Conservation (phyloP, 169 alveolate species). For the Plasmodium sp. region DNA sequence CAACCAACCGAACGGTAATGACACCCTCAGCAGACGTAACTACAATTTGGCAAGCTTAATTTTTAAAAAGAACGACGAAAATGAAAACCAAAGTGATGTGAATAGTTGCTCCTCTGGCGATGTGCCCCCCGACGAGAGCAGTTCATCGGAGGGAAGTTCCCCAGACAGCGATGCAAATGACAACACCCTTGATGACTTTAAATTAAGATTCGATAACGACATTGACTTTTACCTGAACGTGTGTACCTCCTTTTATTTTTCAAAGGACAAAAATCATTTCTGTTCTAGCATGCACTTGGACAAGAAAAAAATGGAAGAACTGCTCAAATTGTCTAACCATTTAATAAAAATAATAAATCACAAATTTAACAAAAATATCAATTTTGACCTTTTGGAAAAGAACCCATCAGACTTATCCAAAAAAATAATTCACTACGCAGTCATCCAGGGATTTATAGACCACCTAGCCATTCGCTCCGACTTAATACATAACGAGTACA, state of each 20-base stretch:
- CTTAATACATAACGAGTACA: constrained; percentile 44
- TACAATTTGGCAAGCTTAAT: constrained; percentile 6
- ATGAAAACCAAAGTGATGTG: background rate
- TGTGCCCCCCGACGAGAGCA: background rate
- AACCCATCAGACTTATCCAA: constrained; percentile 20
- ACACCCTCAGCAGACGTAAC: background rate
- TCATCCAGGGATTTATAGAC: constrained; percentile 70
- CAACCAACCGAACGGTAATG: background rate
- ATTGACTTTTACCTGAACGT: constrained; percentile 58
- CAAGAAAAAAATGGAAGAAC: constrained; percentile 60
- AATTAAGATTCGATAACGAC: constrained; percentile 49
- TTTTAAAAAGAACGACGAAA: constrained; percentile 10
- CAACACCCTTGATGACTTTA: constrained; percentile 10
- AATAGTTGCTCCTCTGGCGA: background rate
- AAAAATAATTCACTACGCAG: constrained; percentile 63
- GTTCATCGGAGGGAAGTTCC: background rate
- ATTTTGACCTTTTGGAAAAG: constrained; percentile 37
- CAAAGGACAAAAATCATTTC: constrained; percentile 32
- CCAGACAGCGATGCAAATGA: background rate
- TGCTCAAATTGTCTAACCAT: constrained; percentile 59
- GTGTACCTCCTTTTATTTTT: constrained; percentile 53
- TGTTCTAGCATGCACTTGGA: constrained; percentile 48
- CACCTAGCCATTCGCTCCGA: constrained; percentile 74
- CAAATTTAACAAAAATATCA: constrained; percentile 40
- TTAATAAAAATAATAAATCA: constrained; percentile 47